Conservation (phyloP, 345 rosid genomes). For the Citrus reticulata region DNA sequence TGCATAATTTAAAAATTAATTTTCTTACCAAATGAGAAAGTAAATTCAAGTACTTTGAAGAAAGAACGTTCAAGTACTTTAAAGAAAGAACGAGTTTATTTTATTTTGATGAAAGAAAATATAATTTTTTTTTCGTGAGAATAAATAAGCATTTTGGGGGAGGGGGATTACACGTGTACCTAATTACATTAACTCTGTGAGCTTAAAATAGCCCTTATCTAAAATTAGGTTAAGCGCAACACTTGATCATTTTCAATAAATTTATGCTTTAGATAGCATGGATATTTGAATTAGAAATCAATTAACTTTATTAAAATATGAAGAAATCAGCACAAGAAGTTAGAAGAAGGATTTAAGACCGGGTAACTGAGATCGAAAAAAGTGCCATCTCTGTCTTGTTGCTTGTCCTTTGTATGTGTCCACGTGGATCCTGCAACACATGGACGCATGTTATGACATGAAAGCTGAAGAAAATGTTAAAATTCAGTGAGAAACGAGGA, state of each 20-base stretch:
- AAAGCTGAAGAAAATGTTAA: constrained; percentile 15
- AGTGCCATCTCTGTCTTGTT: constrained; percentile 22
- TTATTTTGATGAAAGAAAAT: neutral
- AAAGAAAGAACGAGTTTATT: neutral
- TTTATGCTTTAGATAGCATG: neutral
- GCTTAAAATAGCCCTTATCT: no score
- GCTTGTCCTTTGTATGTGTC: constrained; percentile 17
- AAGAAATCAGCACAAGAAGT: neutral
- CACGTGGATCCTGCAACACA: constrained; percentile 7
- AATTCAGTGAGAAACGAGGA: constrained; percentile 23
- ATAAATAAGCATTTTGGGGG: no score
- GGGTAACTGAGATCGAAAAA: constrained; percentile 16
- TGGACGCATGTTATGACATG: neutral
- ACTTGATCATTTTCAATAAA: no score
- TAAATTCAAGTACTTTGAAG: no score
- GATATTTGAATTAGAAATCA: neutral
- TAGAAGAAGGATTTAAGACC: neutral
- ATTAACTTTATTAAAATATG: neutral
- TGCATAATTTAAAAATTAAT: no score
- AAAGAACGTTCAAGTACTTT: neutral
- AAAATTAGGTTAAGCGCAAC: no score
- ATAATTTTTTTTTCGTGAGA: no score
- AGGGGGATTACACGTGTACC: rapidly evolving
- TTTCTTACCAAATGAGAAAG: no score
- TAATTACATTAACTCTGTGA: no score